Evolutionary conservation across 2,329 filamentous ascomycete species (phyloP), one percentile per base, ranked within the genome.

Genomic region (Aspergillus proliferans): DNA sequence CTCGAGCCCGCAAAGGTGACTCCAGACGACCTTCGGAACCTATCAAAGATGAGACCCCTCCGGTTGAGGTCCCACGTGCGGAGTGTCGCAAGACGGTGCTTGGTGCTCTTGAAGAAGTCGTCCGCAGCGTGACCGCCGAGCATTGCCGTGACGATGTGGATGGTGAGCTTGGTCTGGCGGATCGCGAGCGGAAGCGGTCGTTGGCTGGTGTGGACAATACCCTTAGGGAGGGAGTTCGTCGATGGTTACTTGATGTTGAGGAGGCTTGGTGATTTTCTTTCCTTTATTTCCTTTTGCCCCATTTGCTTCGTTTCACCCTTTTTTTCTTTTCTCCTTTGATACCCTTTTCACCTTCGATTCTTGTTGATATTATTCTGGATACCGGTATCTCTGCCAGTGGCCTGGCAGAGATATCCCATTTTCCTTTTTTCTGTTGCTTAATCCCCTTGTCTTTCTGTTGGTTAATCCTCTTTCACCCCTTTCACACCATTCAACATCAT

Each of bases 1-100:
- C 63, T 15, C 68, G 70, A 30, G 55, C 58, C 46, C 68, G 67
- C 7, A 63, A 58, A 44, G 63, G 58, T 8, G 68, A 67, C 44
- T 60, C 63, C 30, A 64, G 53, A 49, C 53, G 47, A 15, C 47
- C 47, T 18, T 47, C 57, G 3, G 61, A 64, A 18, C 47, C 54
- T 3, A 47, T 53, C 19, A 55, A 62, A 7, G 61, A 63, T 9
- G 66, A 70, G 33, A 50, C 58, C 6, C 57, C 66, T 21, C 61
- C 70, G 9, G 48, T 70, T 2, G 76, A 79, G 55, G 69, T 78
- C 2, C 70, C 76, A 6, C 71, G 73, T 18, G 69, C 66, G 3
- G 78, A 81, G 55, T 82, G 78, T 58, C 76, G 76, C 47, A 71
- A 73, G 34, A 71, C 77, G 48, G 74, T 82, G 0, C 74, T 81